A percentile compares a stretch with the other conserved stretches of the same genome.
These are phyloP conservation scores for Neurospora discreta DNA, from an alignment of 495 filamentous ascomycete genomes.

Conservation along the genomic window DNA sequence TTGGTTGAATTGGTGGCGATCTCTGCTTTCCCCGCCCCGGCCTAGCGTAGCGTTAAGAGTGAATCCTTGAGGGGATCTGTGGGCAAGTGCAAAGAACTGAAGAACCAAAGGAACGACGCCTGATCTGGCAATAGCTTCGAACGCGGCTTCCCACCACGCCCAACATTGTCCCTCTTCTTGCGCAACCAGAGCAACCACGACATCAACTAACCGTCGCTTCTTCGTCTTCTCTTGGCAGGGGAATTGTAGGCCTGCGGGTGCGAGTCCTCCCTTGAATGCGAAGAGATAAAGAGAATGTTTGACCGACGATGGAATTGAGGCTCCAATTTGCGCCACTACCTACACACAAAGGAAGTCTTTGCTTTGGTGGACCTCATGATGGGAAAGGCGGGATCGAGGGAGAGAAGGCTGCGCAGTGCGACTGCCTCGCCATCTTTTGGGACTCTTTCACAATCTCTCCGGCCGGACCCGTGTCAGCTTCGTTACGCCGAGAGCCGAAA, in stretches of 20 bases:
- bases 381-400: neutral
- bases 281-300: neutral
- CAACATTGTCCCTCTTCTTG: neutral
- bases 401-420: neutral
- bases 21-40: too few relatives aligned
- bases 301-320: neutral
- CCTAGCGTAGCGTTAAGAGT: neutral
- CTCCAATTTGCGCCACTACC: neutral
- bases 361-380: neutral
- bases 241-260: neutral
- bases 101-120: neutral
- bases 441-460: neutral
- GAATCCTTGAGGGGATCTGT: neutral
- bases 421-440: neutral
- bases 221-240: neutral
- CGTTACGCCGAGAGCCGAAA: neutral
- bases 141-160: neutral
- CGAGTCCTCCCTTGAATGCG: neutral
- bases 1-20: too few relatives aligned
- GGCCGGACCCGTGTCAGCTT: neutral
- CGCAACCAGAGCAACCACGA: too few relatives aligned
- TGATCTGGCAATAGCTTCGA: neutral
- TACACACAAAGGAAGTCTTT: neutral
- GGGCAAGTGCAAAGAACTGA: neutral
- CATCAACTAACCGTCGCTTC: too few relatives aligned